Conservation (phyloP, 129 eudicot genomes). For the Smallanthus sonchifolius region DNA sequence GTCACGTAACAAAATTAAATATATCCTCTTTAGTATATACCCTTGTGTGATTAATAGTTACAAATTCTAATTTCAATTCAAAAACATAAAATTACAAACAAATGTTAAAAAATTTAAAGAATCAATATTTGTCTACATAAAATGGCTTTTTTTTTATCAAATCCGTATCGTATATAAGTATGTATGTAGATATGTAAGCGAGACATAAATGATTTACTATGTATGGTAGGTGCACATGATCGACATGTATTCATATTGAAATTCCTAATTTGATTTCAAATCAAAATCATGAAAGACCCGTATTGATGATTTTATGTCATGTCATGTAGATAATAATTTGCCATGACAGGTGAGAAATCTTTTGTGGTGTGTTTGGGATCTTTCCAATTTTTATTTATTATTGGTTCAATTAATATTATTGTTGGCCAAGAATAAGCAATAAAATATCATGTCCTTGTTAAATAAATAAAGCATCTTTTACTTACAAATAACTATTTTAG, state of each 20-base stretch:
- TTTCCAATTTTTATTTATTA: constrained; percentile 7
- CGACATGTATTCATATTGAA: constrained; percentile 13
- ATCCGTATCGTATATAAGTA: too few relatives aligned
- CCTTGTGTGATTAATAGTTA: too few relatives aligned
- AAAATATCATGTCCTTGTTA: neutral
- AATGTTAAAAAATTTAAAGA: too few relatives aligned
- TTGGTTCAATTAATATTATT: constrained; percentile 2
- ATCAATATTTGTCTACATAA: too few relatives aligned
- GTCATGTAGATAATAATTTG: constrained; percentile 9
- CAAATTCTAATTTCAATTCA: too few relatives aligned
- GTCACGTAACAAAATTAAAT: too few relatives aligned
- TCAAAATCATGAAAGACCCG: constrained; percentile 7
- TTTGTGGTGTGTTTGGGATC: constrained; percentile 26
- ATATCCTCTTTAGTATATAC: too few relatives aligned
- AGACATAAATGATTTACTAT: neutral
- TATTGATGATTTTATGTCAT: constrained; percentile 10
- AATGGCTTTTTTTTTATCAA: too few relatives aligned
- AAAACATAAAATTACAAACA: too few relatives aligned
- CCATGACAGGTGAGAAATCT: constrained; percentile 21
- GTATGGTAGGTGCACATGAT: constrained; percentile 19
- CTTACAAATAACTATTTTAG: too few relatives aligned
- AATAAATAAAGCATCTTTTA: neutral
- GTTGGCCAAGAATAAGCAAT: neutral
- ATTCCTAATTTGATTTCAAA: constrained; percentile 9
- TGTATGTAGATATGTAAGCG: too few relatives aligned